Evolutionary conservation across 306 rosid species (phyloP).

Genomic region (Sindora glabra): DNA sequence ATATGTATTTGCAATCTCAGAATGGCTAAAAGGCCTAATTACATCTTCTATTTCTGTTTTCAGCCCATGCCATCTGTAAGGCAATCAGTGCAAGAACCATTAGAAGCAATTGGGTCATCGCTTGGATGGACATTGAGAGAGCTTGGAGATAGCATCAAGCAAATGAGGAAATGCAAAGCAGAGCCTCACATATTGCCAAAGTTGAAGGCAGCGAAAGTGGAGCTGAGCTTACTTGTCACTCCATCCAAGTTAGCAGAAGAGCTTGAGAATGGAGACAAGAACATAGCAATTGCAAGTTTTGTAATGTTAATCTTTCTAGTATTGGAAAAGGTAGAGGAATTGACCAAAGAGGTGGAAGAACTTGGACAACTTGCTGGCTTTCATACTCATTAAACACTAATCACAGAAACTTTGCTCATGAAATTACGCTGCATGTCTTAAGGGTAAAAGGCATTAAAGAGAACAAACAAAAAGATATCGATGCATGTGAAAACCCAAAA

Average conservation of each 20-base stretch:
- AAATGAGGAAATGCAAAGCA: slow-evolving; percentile 44
- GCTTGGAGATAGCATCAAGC: slow-evolving; percentile 56
- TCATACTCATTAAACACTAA: background rate
- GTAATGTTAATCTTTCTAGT: slow-evolving; percentile 41
- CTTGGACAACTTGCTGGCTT: slow-evolving; percentile 56
- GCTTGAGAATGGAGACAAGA: slow-evolving; percentile 31
- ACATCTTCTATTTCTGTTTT: background rate
- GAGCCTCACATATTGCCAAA: slow-evolving; percentile 23
- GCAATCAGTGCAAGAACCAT: slow-evolving; percentile 24
- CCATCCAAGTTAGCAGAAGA: slow-evolving; percentile 5
- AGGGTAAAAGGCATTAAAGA: too few species aligned
- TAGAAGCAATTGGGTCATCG: slow-evolving; percentile 41
- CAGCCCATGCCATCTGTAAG: slow-evolving; percentile 32
- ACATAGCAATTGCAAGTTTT: slow-evolving; percentile 44
- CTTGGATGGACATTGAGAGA: slow-evolving; percentile 42
- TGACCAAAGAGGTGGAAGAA: slow-evolving; percentile 53
- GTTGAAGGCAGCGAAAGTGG: slow-evolving; percentile 43
- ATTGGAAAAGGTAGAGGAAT: slow-evolving; percentile 49
- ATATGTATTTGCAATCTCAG: too few species aligned
- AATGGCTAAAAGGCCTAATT: too few species aligned
- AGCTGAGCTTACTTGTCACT: slow-evolving; percentile 25
- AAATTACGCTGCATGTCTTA: too few species aligned
- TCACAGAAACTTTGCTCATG: too few species aligned
- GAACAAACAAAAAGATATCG: too few species aligned
- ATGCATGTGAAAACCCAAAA: too few species aligned